A percentile compares a stretch with the other conserved stretches of the same genome.
phyloP scores from a whole-genome alignment of 768 basidiomycete genomes.

The Lyophyllum shimeji region DNA sequence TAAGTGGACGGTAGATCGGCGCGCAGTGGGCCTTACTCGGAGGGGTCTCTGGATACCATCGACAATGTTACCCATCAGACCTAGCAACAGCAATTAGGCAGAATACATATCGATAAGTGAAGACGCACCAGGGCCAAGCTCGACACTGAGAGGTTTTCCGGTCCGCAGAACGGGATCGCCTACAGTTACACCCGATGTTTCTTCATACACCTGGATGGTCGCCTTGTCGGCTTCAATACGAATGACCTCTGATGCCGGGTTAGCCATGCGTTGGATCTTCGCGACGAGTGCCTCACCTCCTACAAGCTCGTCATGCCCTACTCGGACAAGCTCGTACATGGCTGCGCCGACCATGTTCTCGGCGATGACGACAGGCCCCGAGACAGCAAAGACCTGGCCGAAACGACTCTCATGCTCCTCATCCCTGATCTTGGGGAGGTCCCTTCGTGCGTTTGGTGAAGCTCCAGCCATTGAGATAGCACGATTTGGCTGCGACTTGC shows the following conservation, averaged over 20 bases:
- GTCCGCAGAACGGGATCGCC: slow-evolving; percentile 98
- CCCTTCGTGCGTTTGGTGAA: slow-evolving; percentile 84
- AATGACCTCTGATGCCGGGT: slow-evolving; percentile 79
- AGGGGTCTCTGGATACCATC: slow-evolving; percentile 96
- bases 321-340: slow-evolving; percentile 98
- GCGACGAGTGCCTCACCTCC: slow-evolving; percentile 63
- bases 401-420: slow-evolving; percentile 87
- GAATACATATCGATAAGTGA: background rate
- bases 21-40: slow-evolving; percentile 51
- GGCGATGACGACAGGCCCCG: slow-evolving; percentile 97
- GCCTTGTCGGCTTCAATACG: slow-evolving; percentile 97
- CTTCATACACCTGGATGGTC: slow-evolving; percentile 99
- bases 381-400: slow-evolving; percentile 92
- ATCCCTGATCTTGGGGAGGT: slow-evolving; percentile 86
- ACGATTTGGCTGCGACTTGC: background rate
- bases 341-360: slow-evolving; percentile 94
- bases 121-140: slow-evolving; percentile 88
- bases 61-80: slow-evolving; percentile 99
- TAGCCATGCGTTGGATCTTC: slow-evolving; percentile 4
- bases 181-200: slow-evolving; percentile 98
- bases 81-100: slow-evolving; percentile 36
- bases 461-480: slow-evolving; percentile 78
- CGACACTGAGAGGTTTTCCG: slow-evolving; percentile 96
- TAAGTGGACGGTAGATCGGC: background rate
- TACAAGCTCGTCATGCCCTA: slow-evolving; percentile 97